A percentile compares a stretch with the other conserved stretches of the same genome.
phyloP scores from a whole-genome alignment of 2,329 filamentous ascomycete species.

The Ophiostoma ulmi region DNA sequence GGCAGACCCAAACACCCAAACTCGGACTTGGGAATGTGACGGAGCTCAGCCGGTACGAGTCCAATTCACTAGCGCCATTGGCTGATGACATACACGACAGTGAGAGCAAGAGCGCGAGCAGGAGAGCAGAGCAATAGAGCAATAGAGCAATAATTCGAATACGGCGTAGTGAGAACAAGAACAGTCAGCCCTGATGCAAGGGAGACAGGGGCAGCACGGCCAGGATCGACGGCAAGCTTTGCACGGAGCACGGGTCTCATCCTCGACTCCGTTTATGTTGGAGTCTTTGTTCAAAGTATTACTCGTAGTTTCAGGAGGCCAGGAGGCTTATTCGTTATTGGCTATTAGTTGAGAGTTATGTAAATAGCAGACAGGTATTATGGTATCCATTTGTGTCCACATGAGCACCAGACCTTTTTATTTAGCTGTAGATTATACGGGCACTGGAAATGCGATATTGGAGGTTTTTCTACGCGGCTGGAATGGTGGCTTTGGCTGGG shows the following conservation, averaged over 20 bases:
- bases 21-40: not conserved
- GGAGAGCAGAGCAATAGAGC: too few species aligned
- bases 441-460: too few species aligned
- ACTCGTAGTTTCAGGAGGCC: too few species aligned
- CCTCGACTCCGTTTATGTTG: not conserved
- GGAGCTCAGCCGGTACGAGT: not conserved
- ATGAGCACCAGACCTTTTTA: not conserved
- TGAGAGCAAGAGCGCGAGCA: not conserved
- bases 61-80: constrained; percentile 8
- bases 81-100: not conserved
- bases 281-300: too few species aligned
- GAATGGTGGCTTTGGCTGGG: not conserved
- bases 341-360: not conserved
- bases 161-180: not conserved
- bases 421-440: too few species aligned
- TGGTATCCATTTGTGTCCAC: not conserved
- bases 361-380: not conserved
- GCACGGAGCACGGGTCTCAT: not conserved
- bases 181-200: constrained; percentile 8
- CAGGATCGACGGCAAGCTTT: constrained; percentile 14
- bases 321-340: too few species aligned
- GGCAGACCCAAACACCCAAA: not conserved
- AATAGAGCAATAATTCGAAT: too few species aligned
- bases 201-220: constrained; percentile 6
- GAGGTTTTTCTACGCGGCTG: not conserved